phyloP scores from a whole-genome alignment of 2,329 filamentous ascomycete genomes.

The Hawksworthiomyces lignivorus region DNA sequence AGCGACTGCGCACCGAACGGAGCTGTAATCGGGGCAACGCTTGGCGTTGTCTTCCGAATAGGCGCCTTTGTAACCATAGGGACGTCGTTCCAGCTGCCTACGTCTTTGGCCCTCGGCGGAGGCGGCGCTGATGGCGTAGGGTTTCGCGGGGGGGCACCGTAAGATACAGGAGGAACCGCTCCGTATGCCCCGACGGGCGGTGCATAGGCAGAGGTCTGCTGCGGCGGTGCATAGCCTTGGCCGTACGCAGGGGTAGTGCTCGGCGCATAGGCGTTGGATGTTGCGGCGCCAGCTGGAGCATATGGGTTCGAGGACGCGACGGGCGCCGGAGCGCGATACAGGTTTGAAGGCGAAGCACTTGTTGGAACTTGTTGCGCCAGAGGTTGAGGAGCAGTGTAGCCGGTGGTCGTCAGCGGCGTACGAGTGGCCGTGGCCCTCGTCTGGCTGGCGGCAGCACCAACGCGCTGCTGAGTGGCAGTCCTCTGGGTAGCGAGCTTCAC shows the following conservation, averaged over 20 bases:
- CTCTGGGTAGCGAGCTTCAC: slow-evolving; percentile 76
- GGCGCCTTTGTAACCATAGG: slow-evolving; percentile 73
- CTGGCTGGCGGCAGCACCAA: slow-evolving; percentile 15
- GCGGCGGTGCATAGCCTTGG: slow-evolving; percentile 30
- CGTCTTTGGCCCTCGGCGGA: slow-evolving; percentile 62
- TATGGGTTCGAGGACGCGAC: slow-evolving; percentile 25
- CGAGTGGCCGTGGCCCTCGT: slow-evolving; percentile 24
- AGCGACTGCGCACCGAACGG: slow-evolving; percentile 61
- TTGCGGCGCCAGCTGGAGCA: slow-evolving; percentile 20
- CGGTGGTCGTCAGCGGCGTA: not conserved
- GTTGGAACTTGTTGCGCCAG: not conserved
- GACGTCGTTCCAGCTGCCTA: slow-evolving; percentile 89
- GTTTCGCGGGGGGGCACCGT: slow-evolving; percentile 42
- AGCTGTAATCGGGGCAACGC: slow-evolving; percentile 58
- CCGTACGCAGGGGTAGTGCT: slow-evolving; percentile 14
- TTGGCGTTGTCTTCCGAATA: slow-evolving; percentile 67
- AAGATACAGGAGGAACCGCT: slow-evolving; percentile 24
- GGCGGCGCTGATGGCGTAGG: slow-evolving; percentile 62
- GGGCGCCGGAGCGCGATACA: slow-evolving; percentile 23
- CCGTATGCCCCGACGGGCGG: slow-evolving; percentile 33
- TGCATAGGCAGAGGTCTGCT: slow-evolving; percentile 16
- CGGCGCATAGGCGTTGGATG: slow-evolving; percentile 29
- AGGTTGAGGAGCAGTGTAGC: slow-evolving; percentile 43
- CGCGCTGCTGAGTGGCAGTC: slow-evolving; percentile 24
- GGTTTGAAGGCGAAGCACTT: slow-evolving; percentile 20